These are phyloP conservation scores for Cnidoscolus chayamansa DNA, from an alignment of 441 rosid species.

Conservation along the genomic window DNA sequence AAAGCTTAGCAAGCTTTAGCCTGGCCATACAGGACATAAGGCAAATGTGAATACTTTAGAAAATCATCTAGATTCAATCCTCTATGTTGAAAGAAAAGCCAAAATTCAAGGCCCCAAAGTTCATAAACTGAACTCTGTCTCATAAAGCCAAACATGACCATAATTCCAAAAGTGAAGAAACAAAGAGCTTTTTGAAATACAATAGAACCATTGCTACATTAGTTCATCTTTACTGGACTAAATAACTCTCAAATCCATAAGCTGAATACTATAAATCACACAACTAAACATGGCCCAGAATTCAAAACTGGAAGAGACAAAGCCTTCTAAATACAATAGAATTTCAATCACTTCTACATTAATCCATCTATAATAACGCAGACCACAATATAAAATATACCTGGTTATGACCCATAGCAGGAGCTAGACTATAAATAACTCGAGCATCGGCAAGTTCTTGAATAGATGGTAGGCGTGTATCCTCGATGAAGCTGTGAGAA, in stretches of 20 bases:
- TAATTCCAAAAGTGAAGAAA: neutral
- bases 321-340: neutral
- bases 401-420: constrained; percentile 91
- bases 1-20: neutral
- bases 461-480: constrained; percentile 32
- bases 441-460: constrained; percentile 47
- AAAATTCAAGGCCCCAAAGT: neutral
- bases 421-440: constrained; percentile 66
- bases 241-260: too few relatives aligned
- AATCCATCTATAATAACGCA: constrained; percentile 1
- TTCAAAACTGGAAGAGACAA: neutral
- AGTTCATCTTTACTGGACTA: too few relatives aligned
- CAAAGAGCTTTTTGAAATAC: neutral
- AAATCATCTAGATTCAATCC: neutral
- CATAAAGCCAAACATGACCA: neutral
- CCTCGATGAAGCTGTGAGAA: constrained; percentile 36
- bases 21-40: neutral
- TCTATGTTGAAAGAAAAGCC: neutral
- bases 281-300: too few relatives aligned
- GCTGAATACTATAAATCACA: too few relatives aligned
- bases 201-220: neutral
- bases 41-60: neutral
- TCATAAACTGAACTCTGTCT: neutral
- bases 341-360: neutral
- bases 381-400: constrained; percentile 25